Base-by-base conservation (phyloP, 805 yeast genomes). In the Nadsonia fulvescens region DNA sequence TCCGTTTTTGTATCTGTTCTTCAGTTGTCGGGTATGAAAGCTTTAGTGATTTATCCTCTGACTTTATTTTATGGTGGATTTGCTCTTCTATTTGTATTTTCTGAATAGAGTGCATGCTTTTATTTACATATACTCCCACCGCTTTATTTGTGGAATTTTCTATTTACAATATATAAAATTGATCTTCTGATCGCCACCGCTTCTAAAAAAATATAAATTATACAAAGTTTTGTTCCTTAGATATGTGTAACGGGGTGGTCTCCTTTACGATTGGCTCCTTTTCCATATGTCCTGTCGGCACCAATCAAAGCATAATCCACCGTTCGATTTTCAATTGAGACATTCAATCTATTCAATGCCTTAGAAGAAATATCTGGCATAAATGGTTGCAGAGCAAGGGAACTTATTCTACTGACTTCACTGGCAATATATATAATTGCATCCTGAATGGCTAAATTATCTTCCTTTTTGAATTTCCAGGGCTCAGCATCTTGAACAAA, bases 401-500 rank as follows among this genome's bases (percentile, higher is more conserved):
- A 58, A 7, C 64, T 40, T 1, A 78, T 61, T 30, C 96, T 58
- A 9, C 71, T 58, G 1, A 69, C 61, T 37, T 86, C 96, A 6
- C 77, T 63, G 1, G 79, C 73, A 6, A 64, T 40, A 33, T 63
- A 68, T 2, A 83, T 66, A 8, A 69, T 60, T 23, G 61, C 50
- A 44, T 70, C 74, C 36, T 61, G 70, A 14, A 29, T 20, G 5
- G 31, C 31, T 9, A 37, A 37, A 6, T 46, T 46, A 2, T 36
- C 32, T 3, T 38, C 33, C 1, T 40, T 38, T 23, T 51, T 53
- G 25, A 57, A 50, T 6, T 52, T 47, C 96, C 96, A 86, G 0
- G 95, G 95, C 38, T 69, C 72, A 5, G 68, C 51, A 1, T 47
- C 53, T 41, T 79, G 92, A 35, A 82, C 59, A 16, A 74, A 61